Conservation (phyloP, 306 rosid species). For the Medicago ruthenica region DNA sequence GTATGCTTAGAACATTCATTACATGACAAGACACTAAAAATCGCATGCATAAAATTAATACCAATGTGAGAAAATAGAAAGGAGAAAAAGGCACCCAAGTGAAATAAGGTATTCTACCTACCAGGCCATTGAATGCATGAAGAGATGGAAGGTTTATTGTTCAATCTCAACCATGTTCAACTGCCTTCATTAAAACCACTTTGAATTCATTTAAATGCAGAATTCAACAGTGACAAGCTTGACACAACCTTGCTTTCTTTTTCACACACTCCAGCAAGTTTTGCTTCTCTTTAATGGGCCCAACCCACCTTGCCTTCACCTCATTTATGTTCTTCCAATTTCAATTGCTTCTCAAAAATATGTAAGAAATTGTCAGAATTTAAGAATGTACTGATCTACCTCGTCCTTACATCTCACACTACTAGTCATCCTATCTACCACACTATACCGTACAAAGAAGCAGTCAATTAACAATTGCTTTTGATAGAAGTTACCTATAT, state of each 20-base stretch:
- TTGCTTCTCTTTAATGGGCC: slow-evolving; percentile 61
- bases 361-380: slow-evolving; percentile 48
- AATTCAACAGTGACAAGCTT: slow-evolving; percentile 67
- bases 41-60: not conserved
- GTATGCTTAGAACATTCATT: not conserved
- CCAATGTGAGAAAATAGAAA: not conserved
- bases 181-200: slow-evolving; percentile 83
- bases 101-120: slow-evolving; percentile 48
- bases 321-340: slow-evolving; percentile 63
- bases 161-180: slow-evolving; percentile 63
- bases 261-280: slow-evolving; percentile 48
- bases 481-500: slow-evolving; percentile 8
- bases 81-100: not conserved
- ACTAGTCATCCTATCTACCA: slow-evolving; percentile 41
- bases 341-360: slow-evolving; percentile 36
- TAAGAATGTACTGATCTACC: slow-evolving; percentile 46
- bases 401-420: slow-evolving; percentile 27
- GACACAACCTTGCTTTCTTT: slow-evolving; percentile 54
- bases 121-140: slow-evolving; percentile 54
- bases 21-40: not conserved
- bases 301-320: slow-evolving; percentile 72
- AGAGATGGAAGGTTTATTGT: slow-evolving; percentile 35
- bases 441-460: slow-evolving; percentile 7
- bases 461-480: slow-evolving; percentile 21
- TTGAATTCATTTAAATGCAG: slow-evolving; percentile 85